Evolutionary conservation across 2,329 filamentous ascomycete species (phyloP), one percentile per base, ranked within the genome.

Genomic region (Stachybotrys chlorohalonatus): DNA sequence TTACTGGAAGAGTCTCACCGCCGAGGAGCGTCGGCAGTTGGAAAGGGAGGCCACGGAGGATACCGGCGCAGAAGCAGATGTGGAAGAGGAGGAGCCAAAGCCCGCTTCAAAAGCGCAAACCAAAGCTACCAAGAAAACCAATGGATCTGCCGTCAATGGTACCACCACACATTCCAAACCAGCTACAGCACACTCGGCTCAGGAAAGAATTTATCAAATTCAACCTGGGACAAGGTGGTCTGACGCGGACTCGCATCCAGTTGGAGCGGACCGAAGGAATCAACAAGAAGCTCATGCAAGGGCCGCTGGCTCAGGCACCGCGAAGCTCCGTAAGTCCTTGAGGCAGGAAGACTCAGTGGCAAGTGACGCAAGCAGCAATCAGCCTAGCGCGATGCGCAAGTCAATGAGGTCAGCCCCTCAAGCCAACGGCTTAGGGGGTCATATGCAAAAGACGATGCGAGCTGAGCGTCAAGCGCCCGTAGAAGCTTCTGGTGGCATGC

Each of bases 1-100:
- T 0, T 89, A 86, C 62, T 90, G 87, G 87, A 83, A 79, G 57
- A 81, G 81, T 52, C 68, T 90, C 7, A 84, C 79, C 7, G 73
- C 76, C 1, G 80, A 86, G 36, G 82, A 85, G 63, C 80, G 84
- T 48, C 79, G 79, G 7, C 79, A 84, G 62, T 75, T 86, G 36
- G 82, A 85, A 62, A 73, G 70, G 5, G 82, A 85, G 56, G 79
- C 79, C 2, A 66, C 78, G 51, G 76, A 82, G 55, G 76, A 82
- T 49, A 77, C 75, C 2, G 79, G 71, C 9, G 69, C 73, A 7
- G 77, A 80, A 36, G 72, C 70, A 2, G 74, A 62, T 63, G 57
- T 55, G 61, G 55, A 67, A 66, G 63, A 63, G 47, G 53, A 64
- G 65, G 60, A 56, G 7, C 54, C 52, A 15, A 42, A 42, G 24